These are phyloP conservation scores for Botryosphaeria dothidea DNA, from an alignment of 2,329 filamentous ascomycete species.

Conservation along the genomic window DNA sequence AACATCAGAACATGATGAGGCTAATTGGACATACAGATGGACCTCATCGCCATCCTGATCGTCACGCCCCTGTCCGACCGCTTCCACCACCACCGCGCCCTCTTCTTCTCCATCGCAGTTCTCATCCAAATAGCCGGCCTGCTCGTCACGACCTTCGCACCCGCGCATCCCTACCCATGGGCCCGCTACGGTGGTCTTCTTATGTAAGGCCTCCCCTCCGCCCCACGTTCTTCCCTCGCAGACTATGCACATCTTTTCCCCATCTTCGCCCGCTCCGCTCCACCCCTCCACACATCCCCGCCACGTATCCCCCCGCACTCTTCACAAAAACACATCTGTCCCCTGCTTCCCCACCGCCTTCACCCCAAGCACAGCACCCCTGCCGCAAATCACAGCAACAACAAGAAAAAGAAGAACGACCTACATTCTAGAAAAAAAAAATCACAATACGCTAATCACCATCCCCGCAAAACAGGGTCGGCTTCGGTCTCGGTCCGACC, in stretches of 20 bases:
- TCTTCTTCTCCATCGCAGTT: conserved; percentile 78
- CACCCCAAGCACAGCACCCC: background rate
- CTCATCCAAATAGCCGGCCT: conserved; percentile 81
- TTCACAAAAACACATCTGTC: no score
- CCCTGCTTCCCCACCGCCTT: background rate
- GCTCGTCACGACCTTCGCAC: conserved; percentile 74
- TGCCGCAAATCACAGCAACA: background rate
- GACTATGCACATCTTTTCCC: background rate
- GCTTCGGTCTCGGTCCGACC: conserved; percentile 86
- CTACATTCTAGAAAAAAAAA: no score
- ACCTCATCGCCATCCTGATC: conserved; percentile 81
- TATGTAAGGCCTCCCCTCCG: conserved; percentile 15
- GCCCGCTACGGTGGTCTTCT: conserved; percentile 85
- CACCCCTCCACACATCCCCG: background rate
- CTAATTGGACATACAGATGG: conserved; percentile 59
- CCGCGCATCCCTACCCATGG: conserved; percentile 66
- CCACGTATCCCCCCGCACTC: background rate
- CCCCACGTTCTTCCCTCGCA: background rate
- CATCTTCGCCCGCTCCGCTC: background rate
- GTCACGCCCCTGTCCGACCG: conserved; percentile 84
- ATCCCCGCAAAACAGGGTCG: no score
- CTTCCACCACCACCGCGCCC: conserved; percentile 75
- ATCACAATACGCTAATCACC: no score
- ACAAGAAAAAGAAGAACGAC: conserved; percentile 30
- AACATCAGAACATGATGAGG: background rate